Base-by-base conservation (phyloP, 2,329 filamentous ascomycete species). In the Xylariales sp. region DNA sequence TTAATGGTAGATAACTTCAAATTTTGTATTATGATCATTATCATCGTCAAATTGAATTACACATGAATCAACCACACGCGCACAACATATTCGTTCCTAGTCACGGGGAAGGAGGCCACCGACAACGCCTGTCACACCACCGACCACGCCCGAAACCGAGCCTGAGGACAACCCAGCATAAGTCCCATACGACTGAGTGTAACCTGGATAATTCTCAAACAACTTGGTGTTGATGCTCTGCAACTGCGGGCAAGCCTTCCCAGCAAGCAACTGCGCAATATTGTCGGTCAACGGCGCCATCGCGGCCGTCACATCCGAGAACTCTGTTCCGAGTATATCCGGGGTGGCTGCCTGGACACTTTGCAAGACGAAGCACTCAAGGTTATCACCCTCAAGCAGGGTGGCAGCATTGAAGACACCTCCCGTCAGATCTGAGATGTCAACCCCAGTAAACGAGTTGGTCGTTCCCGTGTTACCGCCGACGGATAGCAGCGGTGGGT, bases 311-410 rank as follows among this genome's bases (percentile, higher is more conserved):
- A 37, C 11, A 20, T 21, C 16, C 12, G 16, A 10, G 34, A 37
- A 20, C 11, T 21, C 3, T 3, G 16, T n/a, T 10, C 18, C 9
- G n/a, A 37, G 20, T 3, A 24, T 9, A 16, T 37, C 20, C 3
- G 34, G 34, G 18, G 34, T 12, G 6, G 7, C 16, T 12, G 12
- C 16, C 12, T 22, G 16, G 7, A 25, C 20, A 9, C 31, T 19
- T 15, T 43, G 16, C 2, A 43, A 29, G 7, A 24, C 27, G 21
- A 43, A 38, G 46, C 66, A 69, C 8, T 61, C 42, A 2, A 66
- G 51, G 32, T 66, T 67, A 44, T 64, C 63, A 5, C 46, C 48
- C 35, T 58, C 47, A 11, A 47, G 46, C 21, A 59, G 38, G 16
- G 41, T 49, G n/a, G 37, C 36, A 6, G 40, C 27, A 31, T 53